Evolutionary conservation across 768 basidiomycete genomes (phyloP).

Genomic region (Roridomyces roridus): DNA sequence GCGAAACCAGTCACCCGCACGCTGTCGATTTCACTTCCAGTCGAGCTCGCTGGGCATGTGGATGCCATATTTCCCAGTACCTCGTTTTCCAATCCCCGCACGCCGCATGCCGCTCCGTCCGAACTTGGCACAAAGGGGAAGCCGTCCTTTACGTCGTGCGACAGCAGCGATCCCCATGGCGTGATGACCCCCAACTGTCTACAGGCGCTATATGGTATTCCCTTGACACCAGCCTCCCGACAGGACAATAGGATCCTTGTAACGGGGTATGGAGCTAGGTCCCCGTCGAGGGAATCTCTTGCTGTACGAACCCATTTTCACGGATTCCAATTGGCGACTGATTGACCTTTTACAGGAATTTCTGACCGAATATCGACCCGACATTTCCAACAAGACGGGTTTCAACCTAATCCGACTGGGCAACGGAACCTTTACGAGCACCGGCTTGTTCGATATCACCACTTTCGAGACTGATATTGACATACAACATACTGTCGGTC

Average conservation of each 20-base stretch:
- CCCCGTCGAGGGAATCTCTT: too few species aligned
- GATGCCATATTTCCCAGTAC: conserved; percentile 29
- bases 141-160: conserved; percentile 23
- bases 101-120: neutral
- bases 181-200: conserved; percentile 29
- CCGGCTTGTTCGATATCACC: too few species aligned
- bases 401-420: too few species aligned
- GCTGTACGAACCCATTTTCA: too few species aligned
- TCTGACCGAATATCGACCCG: too few species aligned
- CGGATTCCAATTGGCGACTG: too few species aligned
- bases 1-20: conserved; percentile 24
- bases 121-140: neutral
- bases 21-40: conserved; percentile 27
- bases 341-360: too few species aligned
- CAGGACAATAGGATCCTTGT: conserved; percentile 25
- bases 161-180: conserved; percentile 16
- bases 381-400: too few species aligned
- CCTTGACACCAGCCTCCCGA: conserved; percentile 25
- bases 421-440: too few species aligned
- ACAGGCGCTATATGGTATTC: conserved; percentile 31
- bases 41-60: conserved; percentile 17
- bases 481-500: too few species aligned
- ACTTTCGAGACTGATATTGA: too few species aligned
- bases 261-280: conserved; percentile 24
- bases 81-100: conserved; percentile 11